phyloP scores from a whole-genome alignment of 169 alveolate species.

The Plasmodium gaboni region DNA sequence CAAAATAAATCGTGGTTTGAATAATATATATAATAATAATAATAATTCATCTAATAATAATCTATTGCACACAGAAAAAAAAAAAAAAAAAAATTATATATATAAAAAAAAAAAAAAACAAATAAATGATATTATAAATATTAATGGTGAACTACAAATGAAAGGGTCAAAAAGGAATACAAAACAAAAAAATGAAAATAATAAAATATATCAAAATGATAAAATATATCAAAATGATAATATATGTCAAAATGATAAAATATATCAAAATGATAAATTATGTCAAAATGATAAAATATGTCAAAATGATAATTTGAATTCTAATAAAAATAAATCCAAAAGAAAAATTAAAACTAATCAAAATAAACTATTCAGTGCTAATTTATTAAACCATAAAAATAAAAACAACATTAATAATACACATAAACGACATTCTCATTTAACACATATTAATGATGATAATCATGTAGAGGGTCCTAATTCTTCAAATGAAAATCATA shows the following conservation, averaged over 20 bases:
- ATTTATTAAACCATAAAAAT: too few species aligned
- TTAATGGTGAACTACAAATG: not conserved
- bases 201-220: too few species aligned
- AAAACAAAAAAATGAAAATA: too few species aligned
- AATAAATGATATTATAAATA: not conserved
- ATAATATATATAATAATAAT: not conserved
- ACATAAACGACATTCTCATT: not conserved
- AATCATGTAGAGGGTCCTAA: not conserved
- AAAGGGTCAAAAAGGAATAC: too few species aligned
- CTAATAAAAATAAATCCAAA: not conserved
- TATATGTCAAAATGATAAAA: too few species aligned
- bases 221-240: too few species aligned
- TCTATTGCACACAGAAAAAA: not conserved
- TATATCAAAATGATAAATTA: too few species aligned
- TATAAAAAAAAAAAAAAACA: not conserved
- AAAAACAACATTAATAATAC: too few species aligned
- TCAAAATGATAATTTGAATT: too few species aligned
- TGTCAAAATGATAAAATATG: too few species aligned
- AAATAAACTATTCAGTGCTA: not conserved
- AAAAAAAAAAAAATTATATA: not conserved
- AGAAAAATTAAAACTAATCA: not conserved
- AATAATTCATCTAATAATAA: not conserved
- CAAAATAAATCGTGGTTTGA: slow-evolving; percentile 6
- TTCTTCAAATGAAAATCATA: not conserved
- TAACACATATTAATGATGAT: not conserved